These are phyloP conservation scores for Psidium guajava DNA, from an alignment of 345 rosid species.

Conservation along the genomic window DNA sequence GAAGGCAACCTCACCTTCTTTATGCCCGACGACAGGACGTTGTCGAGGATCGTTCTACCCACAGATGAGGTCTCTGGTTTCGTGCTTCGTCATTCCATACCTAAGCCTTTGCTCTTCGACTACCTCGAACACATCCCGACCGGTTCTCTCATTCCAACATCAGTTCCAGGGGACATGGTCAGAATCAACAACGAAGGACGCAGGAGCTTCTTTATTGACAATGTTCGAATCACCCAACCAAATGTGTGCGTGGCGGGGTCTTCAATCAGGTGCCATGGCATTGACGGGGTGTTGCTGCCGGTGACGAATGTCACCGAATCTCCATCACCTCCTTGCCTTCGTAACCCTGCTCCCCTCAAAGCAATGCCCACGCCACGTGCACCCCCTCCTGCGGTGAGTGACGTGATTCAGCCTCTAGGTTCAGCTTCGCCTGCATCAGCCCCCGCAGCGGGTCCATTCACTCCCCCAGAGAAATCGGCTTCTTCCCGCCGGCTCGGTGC, in stretches of 20 bases:
- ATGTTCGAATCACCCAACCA: slow-evolving; percentile 46
- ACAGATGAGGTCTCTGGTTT: slow-evolving; percentile 27
- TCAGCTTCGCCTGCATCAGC: not conserved
- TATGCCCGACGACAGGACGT: slow-evolving; percentile 56
- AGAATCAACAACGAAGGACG: slow-evolving; percentile 40
- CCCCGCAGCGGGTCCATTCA: not conserved
- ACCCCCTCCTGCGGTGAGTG: not conserved
- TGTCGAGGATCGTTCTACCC: slow-evolving; percentile 23
- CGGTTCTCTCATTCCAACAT: slow-evolving; percentile 47
- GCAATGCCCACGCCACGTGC: not conserved
- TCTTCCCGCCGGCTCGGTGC: not conserved
- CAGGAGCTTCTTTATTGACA: slow-evolving; percentile 36
- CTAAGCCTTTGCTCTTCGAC: slow-evolving; percentile 58
- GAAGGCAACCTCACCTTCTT: slow-evolving; percentile 50
- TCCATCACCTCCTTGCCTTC: slow-evolving; percentile 20
- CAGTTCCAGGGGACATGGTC: slow-evolving; percentile 33
- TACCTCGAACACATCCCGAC: slow-evolving; percentile 47
- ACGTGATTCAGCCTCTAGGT: not conserved
- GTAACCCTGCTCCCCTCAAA: not conserved
- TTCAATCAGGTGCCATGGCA: slow-evolving; percentile 74
- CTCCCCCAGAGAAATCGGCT: not conserved
- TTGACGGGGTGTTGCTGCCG: slow-evolving; percentile 36
- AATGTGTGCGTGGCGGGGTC: slow-evolving; percentile 45
- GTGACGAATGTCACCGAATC: not conserved
- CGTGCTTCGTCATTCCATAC: slow-evolving; percentile 65